A percentile compares a stretch with the other conserved stretches of the same genome.
Evolutionary conservation across 2,329 filamentous ascomycete genomes (phyloP).

Genomic region (Trichoderma sp.): DNA sequence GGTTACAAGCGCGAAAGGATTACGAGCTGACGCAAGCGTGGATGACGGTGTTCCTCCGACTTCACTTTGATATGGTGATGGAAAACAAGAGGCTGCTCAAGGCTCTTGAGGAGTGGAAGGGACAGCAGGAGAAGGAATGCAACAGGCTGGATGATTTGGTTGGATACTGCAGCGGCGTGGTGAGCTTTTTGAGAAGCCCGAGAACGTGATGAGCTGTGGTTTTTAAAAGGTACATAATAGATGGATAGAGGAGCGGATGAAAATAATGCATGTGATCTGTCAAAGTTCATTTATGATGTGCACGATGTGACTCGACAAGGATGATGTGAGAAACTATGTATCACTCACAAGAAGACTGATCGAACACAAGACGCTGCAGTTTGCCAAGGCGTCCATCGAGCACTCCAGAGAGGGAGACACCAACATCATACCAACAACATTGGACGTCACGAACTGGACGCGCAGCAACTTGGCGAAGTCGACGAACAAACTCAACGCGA

Average conservation of each 20-base stretch:
- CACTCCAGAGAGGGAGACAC: no score
- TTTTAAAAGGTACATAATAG: background rate
- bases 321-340: background rate
- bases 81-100: slow-evolving; percentile 53
- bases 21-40: slow-evolving; percentile 95
- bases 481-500: background rate
- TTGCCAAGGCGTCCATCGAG: background rate
- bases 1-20: slow-evolving; percentile 68
- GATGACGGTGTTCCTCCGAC: slow-evolving; percentile 89
- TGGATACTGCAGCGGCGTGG: slow-evolving; percentile 83
- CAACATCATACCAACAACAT: background rate
- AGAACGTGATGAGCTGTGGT: slow-evolving; percentile 41
- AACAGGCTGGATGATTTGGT: slow-evolving; percentile 71
- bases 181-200: slow-evolving; percentile 72
- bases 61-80: slow-evolving; percentile 65
- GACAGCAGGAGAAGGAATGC: slow-evolving; percentile 68
- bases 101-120: slow-evolving; percentile 67
- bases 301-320: background rate
- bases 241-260: background rate
- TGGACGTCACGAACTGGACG: background rate
- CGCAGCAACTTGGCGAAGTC: no score
- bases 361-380: background rate
- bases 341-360: background rate
- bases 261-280: background rate
- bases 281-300: background rate